Evolutionary conservation across 768 basidiomycete species (phyloP), one percentile per base, ranked within the genome.

Genomic region (Terana coerulea): DNA sequence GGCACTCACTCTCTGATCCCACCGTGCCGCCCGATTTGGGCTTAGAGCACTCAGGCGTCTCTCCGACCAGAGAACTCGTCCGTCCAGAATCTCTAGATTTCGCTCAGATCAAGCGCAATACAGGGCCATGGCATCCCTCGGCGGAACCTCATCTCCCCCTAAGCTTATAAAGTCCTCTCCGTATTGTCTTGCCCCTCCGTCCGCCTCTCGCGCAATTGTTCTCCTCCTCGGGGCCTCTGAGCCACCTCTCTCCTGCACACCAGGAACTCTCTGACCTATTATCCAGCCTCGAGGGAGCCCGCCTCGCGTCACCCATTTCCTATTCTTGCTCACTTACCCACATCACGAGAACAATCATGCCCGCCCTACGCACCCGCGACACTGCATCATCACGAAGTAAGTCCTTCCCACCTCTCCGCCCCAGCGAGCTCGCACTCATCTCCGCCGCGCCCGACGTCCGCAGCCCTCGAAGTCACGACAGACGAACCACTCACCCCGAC

Each of bases 281-380:
- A 66, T 63, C 56, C 55, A 29, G 57, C 61, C 63, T 59, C 57
- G 61, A 61, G 61, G 60, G 55, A 49, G 60, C 54, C 45, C 10
- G 51, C 58, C 52, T 54, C 54, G 60, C 59, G 59, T 55, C 56
- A 51, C 59, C 61, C 53, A 53, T 59, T 52, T 64, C 61, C 68
- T 58, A 62, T 64, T 58, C 63, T 58, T 62, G 61, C 62, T 53
- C 56, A 59, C 56, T 52, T 51, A 47, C 48, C 28, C 52, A 36
- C 47, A 58, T 59, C 52, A 62, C 61, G 59, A 61, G 59, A 59
- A 57, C 73, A 69, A 81, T 78, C 77, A 88, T 88, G 86, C 86
- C 86, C 68, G 84, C 84, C 46, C 75, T 81, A 64, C 86, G 86
- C 73, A 88, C 86, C 67, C 84, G 84, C 75, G 84, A 87, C 75